Conservation (phyloP, 179 eudicot genomes). For the Nepenthes alata region DNA sequence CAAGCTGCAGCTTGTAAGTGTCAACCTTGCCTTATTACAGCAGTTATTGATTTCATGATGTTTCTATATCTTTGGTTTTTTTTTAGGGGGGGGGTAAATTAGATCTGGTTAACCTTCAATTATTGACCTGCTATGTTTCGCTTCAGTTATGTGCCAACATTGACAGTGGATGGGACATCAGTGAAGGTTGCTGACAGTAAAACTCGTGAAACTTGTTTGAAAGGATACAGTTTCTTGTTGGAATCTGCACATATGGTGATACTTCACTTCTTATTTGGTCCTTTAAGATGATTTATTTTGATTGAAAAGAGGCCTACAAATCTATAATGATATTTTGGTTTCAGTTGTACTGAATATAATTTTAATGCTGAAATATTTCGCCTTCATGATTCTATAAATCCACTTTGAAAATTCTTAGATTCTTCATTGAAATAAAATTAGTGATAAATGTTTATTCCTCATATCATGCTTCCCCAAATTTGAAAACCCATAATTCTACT, state of each 20-base stretch:
- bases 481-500: too few species aligned
- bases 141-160: slow-evolving; percentile 63
- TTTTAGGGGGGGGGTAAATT: too few species aligned
- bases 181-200: slow-evolving; percentile 51
- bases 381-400: too few species aligned
- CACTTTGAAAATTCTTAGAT: too few species aligned
- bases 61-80: neutral
- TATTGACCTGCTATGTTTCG: slow-evolving; percentile 4
- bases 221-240: slow-evolving; percentile 63
- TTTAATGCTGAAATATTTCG: too few species aligned
- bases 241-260: slow-evolving; percentile 48
- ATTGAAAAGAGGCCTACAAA: too few species aligned
- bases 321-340: too few species aligned
- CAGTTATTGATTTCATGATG: neutral
- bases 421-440: too few species aligned
- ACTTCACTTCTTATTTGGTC: neutral
- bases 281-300: neutral
- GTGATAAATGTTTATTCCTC: too few species aligned
- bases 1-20: slow-evolving; percentile 62
- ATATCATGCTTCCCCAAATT: too few species aligned
- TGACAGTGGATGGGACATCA: slow-evolving; percentile 61
- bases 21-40: neutral
- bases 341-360: too few species aligned
- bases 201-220: slow-evolving; percentile 70
- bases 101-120: neutral